Evolutionary conservation across 192 early-diverging fungal genomes (phyloP).

Genomic region (Phycomyces blakesleeanus): DNA sequence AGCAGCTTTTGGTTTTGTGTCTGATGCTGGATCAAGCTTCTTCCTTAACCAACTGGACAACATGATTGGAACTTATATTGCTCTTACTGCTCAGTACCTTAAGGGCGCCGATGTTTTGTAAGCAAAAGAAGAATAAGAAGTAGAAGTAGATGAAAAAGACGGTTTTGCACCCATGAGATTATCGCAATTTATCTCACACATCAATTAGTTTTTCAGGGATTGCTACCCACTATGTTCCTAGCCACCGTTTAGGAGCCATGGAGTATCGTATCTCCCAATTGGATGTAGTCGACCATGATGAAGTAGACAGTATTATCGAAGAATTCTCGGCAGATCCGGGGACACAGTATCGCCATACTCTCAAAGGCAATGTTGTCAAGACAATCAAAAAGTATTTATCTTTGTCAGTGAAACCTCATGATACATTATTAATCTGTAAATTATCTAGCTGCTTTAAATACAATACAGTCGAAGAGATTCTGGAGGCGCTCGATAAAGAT

Average conservation of each 20-base stretch:
- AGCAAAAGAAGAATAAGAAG: too few relatives aligned
- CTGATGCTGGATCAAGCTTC: constrained; percentile 92
- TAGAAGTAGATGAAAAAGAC: too few relatives aligned
- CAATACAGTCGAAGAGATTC: constrained; percentile 79
- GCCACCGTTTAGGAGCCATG: constrained; percentile 71
- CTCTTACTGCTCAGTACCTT: constrained; percentile 75
- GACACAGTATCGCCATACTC: constrained; percentile 28
- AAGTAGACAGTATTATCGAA: constrained; percentile 86
- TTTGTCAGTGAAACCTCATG: neutral
- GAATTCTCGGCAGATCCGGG: constrained; percentile 74
- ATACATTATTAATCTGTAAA: neutral
- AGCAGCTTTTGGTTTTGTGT: constrained; percentile 91
- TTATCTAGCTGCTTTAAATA: constrained; percentile 71
- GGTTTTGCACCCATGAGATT: neutral
- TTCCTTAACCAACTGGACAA: constrained; percentile 94
- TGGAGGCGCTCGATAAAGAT: constrained; percentile 77
- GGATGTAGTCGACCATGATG: constrained; percentile 69
- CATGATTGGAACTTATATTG: constrained; percentile 86
- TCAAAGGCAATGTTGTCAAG: constrained; percentile 44
- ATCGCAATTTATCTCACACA: neutral
- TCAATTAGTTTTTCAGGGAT: constrained; percentile 74
- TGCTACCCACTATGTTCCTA: constrained; percentile 94
- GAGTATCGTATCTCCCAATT: constrained; percentile 79
- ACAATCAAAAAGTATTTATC: constrained; percentile 49
- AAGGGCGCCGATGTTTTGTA: constrained; percentile 82